These are phyloP conservation scores for Ilex aquifolium DNA, from an alignment of 257 asterid species.

Conservation along the genomic window DNA sequence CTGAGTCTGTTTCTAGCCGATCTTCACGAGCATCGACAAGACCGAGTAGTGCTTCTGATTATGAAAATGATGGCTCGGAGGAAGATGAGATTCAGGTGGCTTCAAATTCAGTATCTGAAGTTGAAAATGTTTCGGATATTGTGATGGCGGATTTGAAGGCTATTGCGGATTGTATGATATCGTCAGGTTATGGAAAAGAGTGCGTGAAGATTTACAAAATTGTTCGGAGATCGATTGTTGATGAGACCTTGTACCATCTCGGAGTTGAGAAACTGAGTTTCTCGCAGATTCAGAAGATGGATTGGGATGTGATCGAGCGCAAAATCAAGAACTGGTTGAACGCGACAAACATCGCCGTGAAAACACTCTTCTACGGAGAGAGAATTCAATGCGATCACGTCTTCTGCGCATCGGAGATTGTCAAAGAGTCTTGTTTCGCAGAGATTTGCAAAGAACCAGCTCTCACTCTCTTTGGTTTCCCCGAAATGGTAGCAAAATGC, in stretches of 20 bases:
- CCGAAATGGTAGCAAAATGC: slow-evolving; percentile 43
- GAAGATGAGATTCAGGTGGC: slow-evolving; percentile 28
- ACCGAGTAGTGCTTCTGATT: slow-evolving; percentile 30
- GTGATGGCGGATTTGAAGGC: slow-evolving; percentile 46
- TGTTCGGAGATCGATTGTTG: slow-evolving; percentile 58
- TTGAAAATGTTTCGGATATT: slow-evolving; percentile 24
- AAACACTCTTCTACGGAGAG: slow-evolving; percentile 58
- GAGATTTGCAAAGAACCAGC: slow-evolving; percentile 61
- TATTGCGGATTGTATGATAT: slow-evolving; percentile 73
- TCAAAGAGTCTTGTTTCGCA: slow-evolving; percentile 53
- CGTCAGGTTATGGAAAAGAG: slow-evolving; percentile 62
- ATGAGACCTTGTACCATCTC: slow-evolving; percentile 59
- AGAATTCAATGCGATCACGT: slow-evolving; percentile 58
- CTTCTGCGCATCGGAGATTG: slow-evolving; percentile 50
- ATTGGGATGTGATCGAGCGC: slow-evolving; percentile 50
- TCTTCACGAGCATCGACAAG: slow-evolving; percentile 26
- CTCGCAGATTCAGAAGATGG: slow-evolving; percentile 66
- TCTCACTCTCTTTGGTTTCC: slow-evolving; percentile 36
- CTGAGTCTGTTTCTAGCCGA: slow-evolving; percentile 44
- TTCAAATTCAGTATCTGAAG: slow-evolving; percentile 8
- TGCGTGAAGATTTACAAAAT: slow-evolving; percentile 54
- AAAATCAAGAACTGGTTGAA: slow-evolving; percentile 53
- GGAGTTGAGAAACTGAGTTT: slow-evolving; percentile 53
- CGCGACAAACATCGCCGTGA: slow-evolving; percentile 46
- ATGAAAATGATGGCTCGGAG: slow-evolving; percentile 29